These are phyloP conservation scores for Iberis pinnata DNA, from an alignment of 345 rosid genomes.

Conservation along the genomic window DNA sequence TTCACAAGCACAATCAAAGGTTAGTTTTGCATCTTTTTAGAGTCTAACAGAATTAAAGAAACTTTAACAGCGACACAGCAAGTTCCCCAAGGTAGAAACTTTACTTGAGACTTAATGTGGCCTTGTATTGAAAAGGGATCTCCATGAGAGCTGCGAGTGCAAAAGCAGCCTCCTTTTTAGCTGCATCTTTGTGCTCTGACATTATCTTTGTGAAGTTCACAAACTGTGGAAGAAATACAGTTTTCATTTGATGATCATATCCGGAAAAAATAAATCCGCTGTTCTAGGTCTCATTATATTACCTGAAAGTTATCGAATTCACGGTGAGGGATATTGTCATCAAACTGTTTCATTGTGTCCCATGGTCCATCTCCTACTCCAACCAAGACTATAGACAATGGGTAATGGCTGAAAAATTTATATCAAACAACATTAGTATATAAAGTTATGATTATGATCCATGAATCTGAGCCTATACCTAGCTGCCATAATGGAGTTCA, in stretches of 20 bases:
- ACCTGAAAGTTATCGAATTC: slow-evolving; percentile 96
- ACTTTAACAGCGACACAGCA: not conserved
- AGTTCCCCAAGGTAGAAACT: slow-evolving; percentile 34
- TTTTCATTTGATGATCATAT: not conserved
- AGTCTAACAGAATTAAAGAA: not conserved
- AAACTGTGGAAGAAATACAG: slow-evolving; percentile 40
- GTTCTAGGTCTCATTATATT: not conserved
- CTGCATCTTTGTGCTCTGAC: slow-evolving; percentile 52
- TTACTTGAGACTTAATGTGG: slow-evolving; percentile 51
- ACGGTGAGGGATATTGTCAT: slow-evolving; percentile 83
- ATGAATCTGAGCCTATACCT: slow-evolving; percentile 43
- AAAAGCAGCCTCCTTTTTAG: slow-evolving; percentile 76
- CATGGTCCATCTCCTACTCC: slow-evolving; percentile 99
- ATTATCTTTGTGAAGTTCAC: slow-evolving; percentile 85
- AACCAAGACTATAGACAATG: slow-evolving; percentile 80
- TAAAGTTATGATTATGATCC: not conserved
- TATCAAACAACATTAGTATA: not conserved
- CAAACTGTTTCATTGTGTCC: slow-evolving; percentile 85
- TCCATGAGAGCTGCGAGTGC: slow-evolving; percentile 99
- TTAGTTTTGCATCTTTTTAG: slow-evolving; percentile 5
- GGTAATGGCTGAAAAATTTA: slow-evolving; percentile 46
- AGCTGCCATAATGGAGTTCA: slow-evolving; percentile 78
- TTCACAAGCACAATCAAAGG: slow-evolving; percentile 25
- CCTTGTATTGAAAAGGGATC: slow-evolving; percentile 81
- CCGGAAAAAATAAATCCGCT: not conserved